phyloP scores from a whole-genome alignment of 1,284 basidiomycete species.

The Ceratobasidium theobromae region DNA sequence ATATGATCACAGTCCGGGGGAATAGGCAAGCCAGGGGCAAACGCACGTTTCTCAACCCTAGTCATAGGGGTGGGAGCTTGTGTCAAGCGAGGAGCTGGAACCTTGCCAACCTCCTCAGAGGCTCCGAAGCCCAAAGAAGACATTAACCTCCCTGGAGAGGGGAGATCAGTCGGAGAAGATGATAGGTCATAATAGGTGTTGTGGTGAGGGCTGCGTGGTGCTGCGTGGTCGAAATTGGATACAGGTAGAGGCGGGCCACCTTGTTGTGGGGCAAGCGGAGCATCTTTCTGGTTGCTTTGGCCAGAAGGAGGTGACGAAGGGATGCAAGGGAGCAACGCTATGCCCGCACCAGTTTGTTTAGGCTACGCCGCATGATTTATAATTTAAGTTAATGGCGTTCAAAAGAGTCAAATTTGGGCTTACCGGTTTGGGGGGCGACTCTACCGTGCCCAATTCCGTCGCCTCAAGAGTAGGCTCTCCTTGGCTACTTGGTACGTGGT shows the following conservation, averaged over 20 bases:
- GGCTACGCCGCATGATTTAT: neutral
- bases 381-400: neutral
- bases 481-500: slow-evolving; percentile 17
- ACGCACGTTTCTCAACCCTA: neutral
- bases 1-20: neutral
- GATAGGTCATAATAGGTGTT: neutral
- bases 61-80: no score
- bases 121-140: slow-evolving; percentile 3
- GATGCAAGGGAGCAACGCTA: neutral
- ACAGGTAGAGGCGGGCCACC: neutral
- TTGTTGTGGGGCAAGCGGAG: neutral
- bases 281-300: neutral
- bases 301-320: slow-evolving; percentile 1
- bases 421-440: slow-evolving; percentile 2
- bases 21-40: neutral
- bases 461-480: slow-evolving; percentile 2
- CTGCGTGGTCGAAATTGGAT: neutral
- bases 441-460: slow-evolving; percentile 9
- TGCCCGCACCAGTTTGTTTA: neutral
- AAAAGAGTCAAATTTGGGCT: neutral
- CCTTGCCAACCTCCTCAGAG: no score
- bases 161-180: slow-evolving; percentile 6
- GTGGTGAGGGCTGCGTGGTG: neutral
- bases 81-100: no score
- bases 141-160: neutral